phyloP scores from a whole-genome alignment of 1,284 basidiomycete genomes.

The Golubevia pallescens region DNA sequence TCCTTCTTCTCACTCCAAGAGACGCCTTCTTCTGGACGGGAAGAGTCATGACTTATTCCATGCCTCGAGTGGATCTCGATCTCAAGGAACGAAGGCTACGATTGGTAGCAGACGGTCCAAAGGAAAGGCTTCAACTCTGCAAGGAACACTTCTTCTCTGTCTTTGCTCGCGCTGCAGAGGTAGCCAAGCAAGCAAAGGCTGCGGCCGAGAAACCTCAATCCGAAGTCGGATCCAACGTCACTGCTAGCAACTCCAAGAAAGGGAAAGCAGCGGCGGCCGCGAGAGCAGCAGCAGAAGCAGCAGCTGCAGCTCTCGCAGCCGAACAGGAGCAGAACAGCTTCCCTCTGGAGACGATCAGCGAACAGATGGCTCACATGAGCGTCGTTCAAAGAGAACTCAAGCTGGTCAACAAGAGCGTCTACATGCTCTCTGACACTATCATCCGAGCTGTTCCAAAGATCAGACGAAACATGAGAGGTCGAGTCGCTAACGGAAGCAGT shows the following conservation, averaged over 20 bases:
- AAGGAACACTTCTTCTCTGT: conserved; percentile 75
- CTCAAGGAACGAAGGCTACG: conserved; percentile 55
- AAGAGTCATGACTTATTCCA: conserved; percentile 71
- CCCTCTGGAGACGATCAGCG: conserved; percentile 72
- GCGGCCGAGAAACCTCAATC: conserved; percentile 9
- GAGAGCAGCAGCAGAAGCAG: background rate
- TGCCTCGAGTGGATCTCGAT: conserved; percentile 50
- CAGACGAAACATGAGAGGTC: conserved; percentile 23
- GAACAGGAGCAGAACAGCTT: conserved; percentile 34
- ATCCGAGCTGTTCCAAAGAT: conserved; percentile 71
- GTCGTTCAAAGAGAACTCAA: conserved; percentile 85
- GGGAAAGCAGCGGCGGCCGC: conserved; percentile 5
- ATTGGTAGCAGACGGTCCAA: conserved; percentile 73
- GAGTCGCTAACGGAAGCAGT: background rate
- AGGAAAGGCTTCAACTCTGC: conserved; percentile 76
- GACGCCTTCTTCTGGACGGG: conserved; percentile 94
- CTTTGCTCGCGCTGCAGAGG: conserved; percentile 17
- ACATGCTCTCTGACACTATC: conserved; percentile 88
- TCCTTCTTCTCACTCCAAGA: conserved; percentile 85
- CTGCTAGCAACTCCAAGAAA: background rate
- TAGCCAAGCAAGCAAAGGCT: background rate
- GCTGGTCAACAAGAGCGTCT: conserved; percentile 86
- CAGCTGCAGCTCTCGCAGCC: background rate
- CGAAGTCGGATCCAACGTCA: conserved; percentile 64
- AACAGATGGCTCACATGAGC: conserved; percentile 90